phyloP scores from a whole-genome alignment of 371 early-diverging fungal genomes.

The Massospora cicadina region DNA sequence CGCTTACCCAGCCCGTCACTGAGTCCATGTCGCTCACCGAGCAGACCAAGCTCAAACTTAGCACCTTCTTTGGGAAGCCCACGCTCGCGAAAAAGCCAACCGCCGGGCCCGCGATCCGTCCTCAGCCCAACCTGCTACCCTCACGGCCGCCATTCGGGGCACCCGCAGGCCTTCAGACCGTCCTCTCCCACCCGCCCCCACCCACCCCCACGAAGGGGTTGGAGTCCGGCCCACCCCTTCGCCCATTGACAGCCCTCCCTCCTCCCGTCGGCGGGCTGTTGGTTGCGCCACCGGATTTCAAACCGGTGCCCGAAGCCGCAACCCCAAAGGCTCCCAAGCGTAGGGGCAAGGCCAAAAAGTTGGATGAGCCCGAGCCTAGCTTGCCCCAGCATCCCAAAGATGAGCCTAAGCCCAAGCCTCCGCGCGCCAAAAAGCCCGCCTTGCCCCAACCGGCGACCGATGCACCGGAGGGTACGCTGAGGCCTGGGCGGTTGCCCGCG shows the following conservation, averaged over 20 bases:
- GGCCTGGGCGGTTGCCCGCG: not conserved
- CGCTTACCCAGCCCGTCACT: not conserved
- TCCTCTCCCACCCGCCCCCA: not conserved
- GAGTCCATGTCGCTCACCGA: not conserved
- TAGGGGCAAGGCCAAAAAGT: not conserved
- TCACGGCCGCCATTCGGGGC: not conserved
- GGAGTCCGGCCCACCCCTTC: not conserved
- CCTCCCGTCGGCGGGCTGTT: not conserved
- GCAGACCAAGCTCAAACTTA: not conserved
- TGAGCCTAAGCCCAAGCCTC: not conserved
- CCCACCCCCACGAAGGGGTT: not conserved
- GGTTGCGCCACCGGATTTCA: not conserved
- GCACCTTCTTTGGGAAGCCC: not conserved
- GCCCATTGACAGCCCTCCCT: not conserved
- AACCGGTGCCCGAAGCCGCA: not conserved
- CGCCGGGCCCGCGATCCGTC: not conserved
- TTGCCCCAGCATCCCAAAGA: not conserved
- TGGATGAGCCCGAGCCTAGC: not conserved
- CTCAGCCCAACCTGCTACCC: not conserved
- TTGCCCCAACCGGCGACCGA: not conserved
- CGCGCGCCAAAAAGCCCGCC: not conserved
- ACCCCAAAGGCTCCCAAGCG: not conserved
- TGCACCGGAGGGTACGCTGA: not conserved
- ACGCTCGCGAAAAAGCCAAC: not conserved
- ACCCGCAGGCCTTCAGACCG: not conserved